phyloP scores from a whole-genome alignment of 2,329 filamentous ascomycete genomes.

The Aureobasidium zeae region DNA sequence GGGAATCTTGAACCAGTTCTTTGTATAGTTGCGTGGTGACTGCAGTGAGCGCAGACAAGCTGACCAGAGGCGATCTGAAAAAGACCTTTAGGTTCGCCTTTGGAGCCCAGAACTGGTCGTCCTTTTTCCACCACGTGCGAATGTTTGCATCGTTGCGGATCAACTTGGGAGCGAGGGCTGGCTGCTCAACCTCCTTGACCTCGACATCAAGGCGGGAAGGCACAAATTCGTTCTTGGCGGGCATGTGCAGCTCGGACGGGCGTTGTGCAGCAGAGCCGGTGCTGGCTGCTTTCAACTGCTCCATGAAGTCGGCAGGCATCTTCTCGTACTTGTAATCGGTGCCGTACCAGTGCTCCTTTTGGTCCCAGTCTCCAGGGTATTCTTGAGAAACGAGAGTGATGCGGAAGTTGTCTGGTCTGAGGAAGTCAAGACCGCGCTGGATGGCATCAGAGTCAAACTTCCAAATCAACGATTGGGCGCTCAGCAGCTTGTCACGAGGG shows the following conservation, averaged over 20 bases:
- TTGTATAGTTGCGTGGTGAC: slow-evolving; percentile 74
- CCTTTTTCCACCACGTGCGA: slow-evolving; percentile 95
- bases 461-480: slow-evolving; percentile 64
- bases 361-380: slow-evolving; percentile 72
- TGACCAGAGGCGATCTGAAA: slow-evolving; percentile 69
- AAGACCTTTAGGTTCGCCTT: slow-evolving; percentile 81
- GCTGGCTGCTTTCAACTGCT: slow-evolving; percentile 57
- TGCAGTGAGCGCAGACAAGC: slow-evolving; percentile 65
- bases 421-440: slow-evolving; percentile 58
- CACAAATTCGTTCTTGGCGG: slow-evolving; percentile 91
- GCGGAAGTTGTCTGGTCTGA: slow-evolving; percentile 83
- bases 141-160: slow-evolving; percentile 75
- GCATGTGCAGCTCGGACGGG: slow-evolving; percentile 67
- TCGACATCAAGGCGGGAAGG: slow-evolving; percentile 88
- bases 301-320: slow-evolving; percentile 66
- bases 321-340: slow-evolving; percentile 83
- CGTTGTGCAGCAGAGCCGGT: slow-evolving; percentile 47
- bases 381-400: slow-evolving; percentile 75
- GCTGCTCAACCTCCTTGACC: slow-evolving; percentile 77
- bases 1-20: slow-evolving; percentile 75
- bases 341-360: slow-evolving; percentile 95
- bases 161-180: slow-evolving; percentile 64
- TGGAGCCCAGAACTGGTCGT: slow-evolving; percentile 96
- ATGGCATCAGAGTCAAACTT: slow-evolving; percentile 76
- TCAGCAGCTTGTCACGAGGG: slow-evolving; percentile 79